These are phyloP conservation scores for Lactifluus pinguis DNA, from an alignment of 768 basidiomycete species.

Conservation along the genomic window DNA sequence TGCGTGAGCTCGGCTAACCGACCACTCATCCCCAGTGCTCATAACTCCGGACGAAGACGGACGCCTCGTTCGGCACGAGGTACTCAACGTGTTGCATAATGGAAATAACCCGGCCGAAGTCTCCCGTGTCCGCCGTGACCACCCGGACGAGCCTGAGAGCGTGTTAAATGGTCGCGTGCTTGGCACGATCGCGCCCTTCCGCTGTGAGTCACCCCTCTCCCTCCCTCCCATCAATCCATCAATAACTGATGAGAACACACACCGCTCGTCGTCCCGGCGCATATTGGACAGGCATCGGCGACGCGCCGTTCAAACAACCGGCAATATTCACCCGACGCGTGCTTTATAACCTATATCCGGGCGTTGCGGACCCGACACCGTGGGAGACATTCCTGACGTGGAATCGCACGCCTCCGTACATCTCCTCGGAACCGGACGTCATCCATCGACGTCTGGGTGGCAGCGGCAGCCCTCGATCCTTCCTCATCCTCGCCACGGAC, in stretches of 20 bases:
- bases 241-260: too few species aligned
- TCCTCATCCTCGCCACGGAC: conserved; percentile 38
- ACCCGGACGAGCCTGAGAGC: conserved; percentile 63
- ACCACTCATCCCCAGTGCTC: conserved; percentile 20
- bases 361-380: conserved; percentile 26
- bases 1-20: not conserved
- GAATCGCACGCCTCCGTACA: conserved; percentile 39
- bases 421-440: conserved; percentile 34
- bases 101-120: conserved; percentile 61
- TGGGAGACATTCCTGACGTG: conserved; percentile 26
- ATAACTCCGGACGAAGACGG: conserved; percentile 38
- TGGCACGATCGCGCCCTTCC: conserved; percentile 69
- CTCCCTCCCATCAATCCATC: not conserved
- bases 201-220: conserved; percentile 45
- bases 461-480: conserved; percentile 16
- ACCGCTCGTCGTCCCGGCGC: too few species aligned
- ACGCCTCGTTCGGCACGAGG: conserved; percentile 45
- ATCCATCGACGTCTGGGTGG: conserved; percentile 30
- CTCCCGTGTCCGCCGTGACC: conserved; percentile 51
- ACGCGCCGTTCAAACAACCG: conserved; percentile 32
- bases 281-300: conserved; percentile 28
- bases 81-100: conserved; percentile 60
- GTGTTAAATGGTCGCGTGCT: conserved; percentile 61
- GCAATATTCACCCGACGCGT: conserved; percentile 26
- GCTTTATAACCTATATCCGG: conserved; percentile 29